Evolutionary conservation across 805 yeast genomes (phyloP), one percentile per base, ranked within the genome.

Genomic region (Candida montana): DNA sequence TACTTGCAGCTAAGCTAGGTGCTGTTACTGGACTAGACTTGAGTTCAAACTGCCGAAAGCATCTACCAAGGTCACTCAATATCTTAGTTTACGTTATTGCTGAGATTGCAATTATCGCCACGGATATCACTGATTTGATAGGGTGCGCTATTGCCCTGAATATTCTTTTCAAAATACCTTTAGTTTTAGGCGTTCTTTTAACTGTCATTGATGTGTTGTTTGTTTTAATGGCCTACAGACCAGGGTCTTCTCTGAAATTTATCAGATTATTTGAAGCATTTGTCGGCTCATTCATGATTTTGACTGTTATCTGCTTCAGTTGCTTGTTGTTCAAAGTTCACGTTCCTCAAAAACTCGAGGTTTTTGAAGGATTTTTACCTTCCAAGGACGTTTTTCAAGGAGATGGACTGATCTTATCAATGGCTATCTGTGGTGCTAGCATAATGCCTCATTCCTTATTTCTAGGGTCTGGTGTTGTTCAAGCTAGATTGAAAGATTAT

Each of bases 71-170:
- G 41, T 72, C 71, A 45, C 54, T 84, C 26, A 84, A 83, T 54
- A 52, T 81, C 29, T 53, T 72, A 24, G 64, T 89, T 19, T 90
- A 91, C 59, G 58, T 80, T 3, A 71, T 90, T 47, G 95, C 97
- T 0, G 98, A 91, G 56, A 65, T 83, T 16, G 95, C 98, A 17
- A 91, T 91, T 45, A 80, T 91, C 33, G 96, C 97, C 2, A 91
- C 98, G 0, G 99, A 91, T 64, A 74, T 93, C 49, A 97, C 99
- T 1, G 98, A 91, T 59, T 96, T 91, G 28, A 91, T 93, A 20
- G 99, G 99, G n/a, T 87, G 96, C 4, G 97, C 98, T 4, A 88
- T 91, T 43, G 83, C 98, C 1, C 71, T 91, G 43, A 88, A 93
- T 52, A 87, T 91, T 42, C 65, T 93, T 33, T 79, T 90, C 58